These are phyloP conservation scores for Mariannaea elegans DNA, from an alignment of 2,329 filamentous ascomycete genomes.

Conservation along the genomic window DNA sequence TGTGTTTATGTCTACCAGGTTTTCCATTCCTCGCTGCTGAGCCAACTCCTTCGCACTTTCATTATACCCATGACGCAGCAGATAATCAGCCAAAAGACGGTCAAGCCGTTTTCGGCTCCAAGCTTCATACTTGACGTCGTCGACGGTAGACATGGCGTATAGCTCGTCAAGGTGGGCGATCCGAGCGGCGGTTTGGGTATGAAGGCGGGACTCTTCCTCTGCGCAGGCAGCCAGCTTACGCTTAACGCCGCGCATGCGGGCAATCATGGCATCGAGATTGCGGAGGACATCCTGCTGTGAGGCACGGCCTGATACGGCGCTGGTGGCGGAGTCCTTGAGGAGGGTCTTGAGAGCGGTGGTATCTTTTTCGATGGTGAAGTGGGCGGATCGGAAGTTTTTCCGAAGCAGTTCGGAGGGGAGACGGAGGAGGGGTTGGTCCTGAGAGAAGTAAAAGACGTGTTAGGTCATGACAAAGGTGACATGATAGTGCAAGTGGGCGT, in stretches of 20 bases:
- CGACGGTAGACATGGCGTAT: constrained; percentile 80
- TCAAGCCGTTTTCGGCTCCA: constrained; percentile 88
- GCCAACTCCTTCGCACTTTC: constrained; percentile 81
- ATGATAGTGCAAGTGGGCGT: constrained; percentile 9
- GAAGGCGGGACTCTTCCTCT: constrained; percentile 80
- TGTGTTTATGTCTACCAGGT: constrained; percentile 87
- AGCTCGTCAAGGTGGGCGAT: constrained; percentile 84
- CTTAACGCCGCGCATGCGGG: constrained; percentile 85
- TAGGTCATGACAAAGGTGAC: constrained; percentile 8
- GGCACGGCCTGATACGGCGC: constrained; percentile 70
- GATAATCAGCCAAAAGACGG: constrained; percentile 89
- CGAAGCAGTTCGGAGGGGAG: constrained; percentile 92
- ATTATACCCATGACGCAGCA: constrained; percentile 84
- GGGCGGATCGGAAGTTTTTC: constrained; percentile 91
- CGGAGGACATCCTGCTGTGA: constrained; percentile 77
- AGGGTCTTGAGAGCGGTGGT: constrained; percentile 68
- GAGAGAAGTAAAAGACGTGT: constrained; percentile 45
- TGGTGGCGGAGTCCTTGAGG: constrained; percentile 71
- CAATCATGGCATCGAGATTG: constrained; percentile 85
- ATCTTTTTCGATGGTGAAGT: constrained; percentile 79
- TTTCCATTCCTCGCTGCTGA: constrained; percentile 76
- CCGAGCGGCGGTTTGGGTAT: constrained; percentile 78
- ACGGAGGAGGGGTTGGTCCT: constrained; percentile 92
- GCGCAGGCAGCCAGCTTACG: constrained; percentile 82
- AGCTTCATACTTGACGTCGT: constrained; percentile 91